Evolutionary conservation across 345 rosid genomes (phyloP).

Genomic region (Conringia planisiliqua): DNA sequence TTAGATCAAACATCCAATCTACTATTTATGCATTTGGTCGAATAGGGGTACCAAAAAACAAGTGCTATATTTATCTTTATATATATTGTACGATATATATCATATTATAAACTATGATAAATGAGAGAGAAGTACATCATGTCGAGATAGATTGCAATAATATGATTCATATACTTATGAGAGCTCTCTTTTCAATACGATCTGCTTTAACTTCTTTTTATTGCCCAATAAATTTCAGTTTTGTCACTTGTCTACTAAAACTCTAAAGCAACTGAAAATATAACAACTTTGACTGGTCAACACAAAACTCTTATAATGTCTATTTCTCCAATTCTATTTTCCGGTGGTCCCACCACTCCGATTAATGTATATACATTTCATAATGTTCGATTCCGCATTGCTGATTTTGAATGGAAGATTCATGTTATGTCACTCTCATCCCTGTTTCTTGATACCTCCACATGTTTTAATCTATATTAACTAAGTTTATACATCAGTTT

Average conservation of each 20-base stretch:
- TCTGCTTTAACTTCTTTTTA: conserved; percentile 30
- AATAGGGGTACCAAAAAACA: too few species aligned
- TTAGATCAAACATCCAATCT: too few species aligned
- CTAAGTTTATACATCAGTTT: not conserved
- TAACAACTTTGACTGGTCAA: conserved; percentile 33
- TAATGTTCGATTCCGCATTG: conserved; percentile 3
- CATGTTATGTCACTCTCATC: conserved; percentile 26
- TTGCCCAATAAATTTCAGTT: conserved; percentile 26
- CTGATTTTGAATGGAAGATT: conserved; percentile 12
- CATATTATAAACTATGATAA: not conserved
- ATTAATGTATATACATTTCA: not conserved
- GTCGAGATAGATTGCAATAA: conserved; percentile 31
- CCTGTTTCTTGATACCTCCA: conserved; percentile 11
- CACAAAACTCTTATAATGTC: conserved; percentile 3
- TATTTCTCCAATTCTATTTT: not conserved
- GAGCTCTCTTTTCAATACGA: conserved; percentile 33
- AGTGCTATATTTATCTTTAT: not conserved
- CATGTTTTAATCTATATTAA: not conserved
- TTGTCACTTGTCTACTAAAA: conserved; percentile 25
- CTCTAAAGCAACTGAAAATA: conserved; percentile 22
- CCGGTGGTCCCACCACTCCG: conserved; percentile 18
- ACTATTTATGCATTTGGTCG: too few species aligned
- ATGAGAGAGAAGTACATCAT: not conserved
- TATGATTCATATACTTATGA: conserved; percentile 10
- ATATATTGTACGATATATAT: not conserved